Evolutionary conservation across 2,329 filamentous ascomycete species (phyloP), one percentile per base, ranked within the genome.

Genomic region (Fusarium acutatum): DNA sequence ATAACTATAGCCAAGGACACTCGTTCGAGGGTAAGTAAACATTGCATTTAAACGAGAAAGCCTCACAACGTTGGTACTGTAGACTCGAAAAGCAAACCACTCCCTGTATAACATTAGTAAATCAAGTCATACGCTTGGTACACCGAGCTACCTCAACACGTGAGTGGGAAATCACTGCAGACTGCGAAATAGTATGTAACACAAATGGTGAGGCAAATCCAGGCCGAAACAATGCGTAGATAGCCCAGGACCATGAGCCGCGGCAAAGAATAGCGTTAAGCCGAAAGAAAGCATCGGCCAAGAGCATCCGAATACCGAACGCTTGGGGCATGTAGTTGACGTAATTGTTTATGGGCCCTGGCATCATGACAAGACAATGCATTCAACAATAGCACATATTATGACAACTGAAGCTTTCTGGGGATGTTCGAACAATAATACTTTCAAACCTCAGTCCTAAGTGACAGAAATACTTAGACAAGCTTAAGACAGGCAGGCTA

Each of bases 151-250:
- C 20, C 44, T 22, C 13, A 28, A 30, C 26, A 22, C 20, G 13
- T 30, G 44, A 47, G 20, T 22, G 18, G 26, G 17, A 47, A 28
- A 22, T 28, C 22, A 26, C 20, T 30, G 44, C 10, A 22, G 9
- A 22, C 26, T 47, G 10, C 20, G 24, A 30, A 22, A 20, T 30
- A 22, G 46, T 32, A 18, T 32, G 38, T 26, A 54, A 46, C 34
- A 20, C 32, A 17, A 26, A 35, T 47, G 37, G 49, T 10, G 32
- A 73, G 41, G 57, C 35, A 37, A 56, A 60, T n/a, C n/a, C 32
- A 50, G 69, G 63, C 76, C 76, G 76, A 77, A 78, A 76, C 67
- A 78, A 77, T 64, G 74, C 76, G 76, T 24, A 35, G 35, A 43
- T 76, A 78, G 30, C 44, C 75, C 62, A 71, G 52, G 22, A 66